Evolutionary conservation across 2,329 filamentous ascomycete species (phyloP).

Genomic region (Chaetomiaceae sp.): DNA sequence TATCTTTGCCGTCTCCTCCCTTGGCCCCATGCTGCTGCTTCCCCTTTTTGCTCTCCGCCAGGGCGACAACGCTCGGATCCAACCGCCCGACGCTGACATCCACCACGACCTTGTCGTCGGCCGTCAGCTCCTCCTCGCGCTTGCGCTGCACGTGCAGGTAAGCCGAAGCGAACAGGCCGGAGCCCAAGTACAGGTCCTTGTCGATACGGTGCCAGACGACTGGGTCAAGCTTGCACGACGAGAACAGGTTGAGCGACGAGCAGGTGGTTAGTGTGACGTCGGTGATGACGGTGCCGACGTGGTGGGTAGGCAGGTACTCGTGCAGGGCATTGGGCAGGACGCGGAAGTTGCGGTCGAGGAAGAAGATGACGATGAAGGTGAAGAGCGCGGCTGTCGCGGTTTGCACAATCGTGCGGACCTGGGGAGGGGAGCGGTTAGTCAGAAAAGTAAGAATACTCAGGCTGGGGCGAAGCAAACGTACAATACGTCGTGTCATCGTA

Average conservation of each 20-base stretch:
- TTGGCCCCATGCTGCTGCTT: slow-evolving; percentile 28
- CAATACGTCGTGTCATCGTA: slow-evolving; percentile 30
- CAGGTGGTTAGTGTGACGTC: slow-evolving; percentile 76
- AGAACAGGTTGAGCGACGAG: slow-evolving; percentile 66
- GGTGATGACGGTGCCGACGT: slow-evolving; percentile 77
- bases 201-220: slow-evolving; percentile 74
- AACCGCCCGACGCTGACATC: slow-evolving; percentile 70
- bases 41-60: slow-evolving; percentile 39
- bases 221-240: slow-evolving; percentile 67
- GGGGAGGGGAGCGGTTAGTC: neutral
- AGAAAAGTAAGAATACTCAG: too few species aligned
- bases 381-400: slow-evolving; percentile 59
- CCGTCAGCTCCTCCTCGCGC: slow-evolving; percentile 73
- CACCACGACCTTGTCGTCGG: slow-evolving; percentile 70
- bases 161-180: slow-evolving; percentile 66
- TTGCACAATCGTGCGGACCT: slow-evolving; percentile 69
- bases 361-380: slow-evolving; percentile 65
- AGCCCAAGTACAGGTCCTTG: slow-evolving; percentile 79
- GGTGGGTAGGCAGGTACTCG: slow-evolving; percentile 78
- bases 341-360: slow-evolving; percentile 83
- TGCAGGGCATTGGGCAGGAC: slow-evolving; percentile 82
- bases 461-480: slow-evolving; percentile 12
- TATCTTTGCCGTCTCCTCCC: neutral
- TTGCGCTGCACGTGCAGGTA: slow-evolving; percentile 79
- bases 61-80: slow-evolving; percentile 53